Evolutionary conservation across 1,139 yeast species (phyloP), one percentile per base, ranked within the genome.

Genomic region (Debaryomyces fabryi): DNA sequence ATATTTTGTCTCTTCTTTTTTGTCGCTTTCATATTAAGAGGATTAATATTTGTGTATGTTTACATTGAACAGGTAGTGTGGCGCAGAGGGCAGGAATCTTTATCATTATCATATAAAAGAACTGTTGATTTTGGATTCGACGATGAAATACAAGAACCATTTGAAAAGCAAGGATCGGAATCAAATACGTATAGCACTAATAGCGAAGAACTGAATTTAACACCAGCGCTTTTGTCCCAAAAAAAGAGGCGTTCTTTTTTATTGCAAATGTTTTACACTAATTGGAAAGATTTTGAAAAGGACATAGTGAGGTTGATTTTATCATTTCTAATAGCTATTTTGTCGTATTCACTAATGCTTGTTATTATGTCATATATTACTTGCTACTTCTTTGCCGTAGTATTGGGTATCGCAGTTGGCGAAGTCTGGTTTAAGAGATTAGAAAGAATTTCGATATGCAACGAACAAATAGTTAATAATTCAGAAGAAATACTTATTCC

Each of bases 211-310:
- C 7, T 32, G 35, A 4, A 32, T 15, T 32, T 15, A 32, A 15
- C 35, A 1, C 15, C 5, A 27, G 10, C 15, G 15, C 6, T 32
- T 32, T 4, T 15, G 13, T 15, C 18, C 13, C 16, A 6, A 15
- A 5, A 15, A 13, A 32, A 15, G 7, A 13, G 13, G 3, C 16
- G 35, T 15, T 9, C 18, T 6, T 9, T 32, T 16, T 15, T 32
- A 1, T n/a, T 32, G 7, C 23, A 27, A 29, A 27, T 39, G 25
- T 18, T 39, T 29, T 39, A 27, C 25, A 39, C 42, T 29, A 29
- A 32, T 15, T 39, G 42, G 42, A 39, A 30, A 39, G 42, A 39
- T 12, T 16, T 29, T 29, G 42, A 39, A 23, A 29, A 33, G 21
- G 42, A 39, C n/a, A 18, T 39, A 16, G 23, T 39, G 4, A 27